phyloP scores from a whole-genome alignment of 129 eudicot genomes.

The Ambrosia trifida region DNA sequence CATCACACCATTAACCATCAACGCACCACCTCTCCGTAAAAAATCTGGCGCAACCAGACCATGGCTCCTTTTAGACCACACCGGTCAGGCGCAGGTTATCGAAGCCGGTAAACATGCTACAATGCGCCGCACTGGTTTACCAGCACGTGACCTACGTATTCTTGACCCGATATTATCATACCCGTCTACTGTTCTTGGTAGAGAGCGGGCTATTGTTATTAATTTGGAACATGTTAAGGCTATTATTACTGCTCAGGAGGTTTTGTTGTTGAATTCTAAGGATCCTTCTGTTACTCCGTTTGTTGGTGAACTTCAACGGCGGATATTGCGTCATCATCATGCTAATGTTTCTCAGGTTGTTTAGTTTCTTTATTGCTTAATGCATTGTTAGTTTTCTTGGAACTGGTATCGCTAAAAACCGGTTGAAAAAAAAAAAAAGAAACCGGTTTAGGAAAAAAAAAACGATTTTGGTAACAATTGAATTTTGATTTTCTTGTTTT shows the following conservation, averaged over 20 bases:
- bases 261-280: conserved; percentile 37
- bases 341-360: conserved; percentile 58
- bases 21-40: conserved; percentile 42
- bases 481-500: no score
- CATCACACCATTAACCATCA: conserved; percentile 16
- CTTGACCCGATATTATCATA: conserved; percentile 84
- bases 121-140: conserved; percentile 88
- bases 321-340: conserved; percentile 63
- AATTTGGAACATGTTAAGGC: conserved; percentile 43
- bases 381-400: neutral
- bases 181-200: conserved; percentile 83
- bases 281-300: conserved; percentile 56
- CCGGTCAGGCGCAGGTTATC: conserved; percentile 38
- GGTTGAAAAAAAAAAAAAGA: no score
- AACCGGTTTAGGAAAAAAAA: no score
- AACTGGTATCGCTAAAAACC: no score
- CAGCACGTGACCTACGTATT: conserved; percentile 94
- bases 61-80: conserved; percentile 48
- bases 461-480: no score
- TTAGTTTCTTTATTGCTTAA: neutral
- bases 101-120: conserved; percentile 81
- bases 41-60: conserved; percentile 62
- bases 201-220: conserved; percentile 44
- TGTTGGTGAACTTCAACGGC: conserved; percentile 76
- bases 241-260: conserved; percentile 45